Evolutionary conservation across 2,329 filamentous ascomycete genomes (phyloP).

Genomic region (Colletotrichum nymphaeae): DNA sequence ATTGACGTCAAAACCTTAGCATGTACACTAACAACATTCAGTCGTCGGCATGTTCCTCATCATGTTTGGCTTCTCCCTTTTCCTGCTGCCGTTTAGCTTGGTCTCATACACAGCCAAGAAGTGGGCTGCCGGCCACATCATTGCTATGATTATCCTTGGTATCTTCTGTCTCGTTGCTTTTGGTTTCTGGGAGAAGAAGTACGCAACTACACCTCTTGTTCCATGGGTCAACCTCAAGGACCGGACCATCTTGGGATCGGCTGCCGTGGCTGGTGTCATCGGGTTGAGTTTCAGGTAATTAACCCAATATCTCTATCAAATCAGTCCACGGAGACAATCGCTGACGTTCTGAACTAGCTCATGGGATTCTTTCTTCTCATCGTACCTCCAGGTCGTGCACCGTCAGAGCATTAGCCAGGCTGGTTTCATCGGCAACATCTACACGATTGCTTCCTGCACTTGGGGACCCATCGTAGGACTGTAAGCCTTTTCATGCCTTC

Average conservation of each 20-base stretch:
- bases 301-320: constrained; percentile 7
- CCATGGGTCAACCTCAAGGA: constrained; percentile 51
- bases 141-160: constrained; percentile 50
- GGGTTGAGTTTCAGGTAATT: constrained; percentile 53
- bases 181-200: constrained; percentile 53
- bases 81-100: constrained; percentile 69
- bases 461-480: constrained; percentile 53
- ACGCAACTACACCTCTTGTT: constrained; percentile 60
- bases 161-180: constrained; percentile 23
- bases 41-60: constrained; percentile 61
- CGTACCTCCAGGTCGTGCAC: constrained; percentile 52
- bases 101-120: constrained; percentile 52
- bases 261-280: constrained; percentile 53
- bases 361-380: constrained; percentile 49
- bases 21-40: background rate
- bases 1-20: accelerated
- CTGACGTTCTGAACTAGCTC: constrained; percentile 37
- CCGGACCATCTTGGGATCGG: constrained; percentile 39
- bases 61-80: constrained; percentile 59
- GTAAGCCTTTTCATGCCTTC: constrained; percentile 15
- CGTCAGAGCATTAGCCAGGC: constrained; percentile 41
- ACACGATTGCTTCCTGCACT: constrained; percentile 51
- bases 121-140: constrained; percentile 56
- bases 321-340: constrained; percentile 14
- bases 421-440: constrained; percentile 46